phyloP scores from a whole-genome alignment of 2,329 filamentous ascomycete genomes.

The Xylaria sp. region DNA sequence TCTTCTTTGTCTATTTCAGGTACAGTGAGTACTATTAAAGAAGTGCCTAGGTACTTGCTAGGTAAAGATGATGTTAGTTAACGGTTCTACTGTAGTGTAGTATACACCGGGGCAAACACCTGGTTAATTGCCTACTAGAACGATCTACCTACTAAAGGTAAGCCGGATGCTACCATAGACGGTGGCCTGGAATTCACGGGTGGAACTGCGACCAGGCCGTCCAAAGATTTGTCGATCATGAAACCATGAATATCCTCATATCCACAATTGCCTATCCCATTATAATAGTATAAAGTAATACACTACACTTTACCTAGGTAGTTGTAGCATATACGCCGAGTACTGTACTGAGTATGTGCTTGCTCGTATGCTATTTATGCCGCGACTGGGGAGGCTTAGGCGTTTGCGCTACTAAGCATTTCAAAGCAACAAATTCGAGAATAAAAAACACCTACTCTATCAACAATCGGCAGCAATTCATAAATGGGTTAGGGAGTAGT shows the following conservation, averaged over 20 bases:
- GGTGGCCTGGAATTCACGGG: slow-evolving; percentile 2
- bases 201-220: background rate
- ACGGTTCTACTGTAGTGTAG: too few species aligned
- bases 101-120: too few species aligned
- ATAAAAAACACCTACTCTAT: too few species aligned
- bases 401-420: background rate
- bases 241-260: slow-evolving; percentile 5
- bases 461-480: too few species aligned
- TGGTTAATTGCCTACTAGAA: too few species aligned
- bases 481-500: too few species aligned
- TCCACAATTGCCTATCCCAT: background rate
- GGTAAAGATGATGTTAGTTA: background rate
- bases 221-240: slow-evolving; percentile 13
- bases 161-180: background rate
- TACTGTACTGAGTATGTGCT: background rate
- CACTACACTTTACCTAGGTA: too few species aligned
- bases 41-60: background rate
- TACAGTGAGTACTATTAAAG: background rate
- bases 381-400: background rate
- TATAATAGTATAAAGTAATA: background rate
- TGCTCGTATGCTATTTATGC: slow-evolving; percentile 6
- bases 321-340: too few species aligned
- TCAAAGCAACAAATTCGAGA: too few species aligned
- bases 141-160: background rate
- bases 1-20: too few species aligned